A percentile compares a stretch with the other conserved stretches of the same genome.
phyloP scores from a whole-genome alignment of 306 rosid species.

The Gynostemma pentaphyllum region DNA sequence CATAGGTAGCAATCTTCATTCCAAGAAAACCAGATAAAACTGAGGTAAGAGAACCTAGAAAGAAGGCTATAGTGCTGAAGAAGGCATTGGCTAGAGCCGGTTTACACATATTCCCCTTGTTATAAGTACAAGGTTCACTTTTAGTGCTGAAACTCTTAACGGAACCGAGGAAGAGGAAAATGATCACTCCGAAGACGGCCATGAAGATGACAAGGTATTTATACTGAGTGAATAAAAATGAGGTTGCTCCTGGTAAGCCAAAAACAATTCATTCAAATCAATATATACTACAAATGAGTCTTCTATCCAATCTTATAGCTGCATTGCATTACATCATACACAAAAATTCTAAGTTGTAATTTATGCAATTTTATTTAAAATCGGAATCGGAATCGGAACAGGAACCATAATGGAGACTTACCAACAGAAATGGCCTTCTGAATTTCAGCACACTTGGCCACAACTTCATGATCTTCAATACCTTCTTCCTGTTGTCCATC shows the following conservation, averaged over 20 bases:
- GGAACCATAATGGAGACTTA: too few relatives aligned
- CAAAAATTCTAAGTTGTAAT: too few relatives aligned
- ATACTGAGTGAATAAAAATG: slow-evolving; percentile 49
- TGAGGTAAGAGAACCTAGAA: slow-evolving; percentile 50
- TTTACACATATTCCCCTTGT: slow-evolving; percentile 45
- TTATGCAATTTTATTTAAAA: too few relatives aligned
- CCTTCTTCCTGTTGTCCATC: slow-evolving; percentile 40
- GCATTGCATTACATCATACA: neutral
- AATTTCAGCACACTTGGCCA: slow-evolving; percentile 47
- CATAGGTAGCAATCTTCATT: slow-evolving; percentile 69
- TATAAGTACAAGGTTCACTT: slow-evolving; percentile 61
- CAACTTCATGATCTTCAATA: slow-evolving; percentile 28
- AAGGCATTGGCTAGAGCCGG: slow-evolving; percentile 60
- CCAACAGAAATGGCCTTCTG: slow-evolving; percentile 63
- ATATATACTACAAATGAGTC: neutral
- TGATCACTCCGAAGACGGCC: slow-evolving; percentile 38
- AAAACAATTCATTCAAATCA: slow-evolving; percentile 10
- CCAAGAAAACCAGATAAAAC: slow-evolving; percentile 54
- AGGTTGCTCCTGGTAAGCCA: slow-evolving; percentile 48
- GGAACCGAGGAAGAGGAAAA: slow-evolving; percentile 57
- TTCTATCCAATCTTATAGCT: neutral
- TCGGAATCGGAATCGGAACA: too few relatives aligned
- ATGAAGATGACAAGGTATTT: slow-evolving; percentile 44
- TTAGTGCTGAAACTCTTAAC: slow-evolving; percentile 56
- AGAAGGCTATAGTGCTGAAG: slow-evolving; percentile 50